phyloP scores from a whole-genome alignment of 2,329 filamentous ascomycete genomes.

The Hymenoscyphus linearis region DNA sequence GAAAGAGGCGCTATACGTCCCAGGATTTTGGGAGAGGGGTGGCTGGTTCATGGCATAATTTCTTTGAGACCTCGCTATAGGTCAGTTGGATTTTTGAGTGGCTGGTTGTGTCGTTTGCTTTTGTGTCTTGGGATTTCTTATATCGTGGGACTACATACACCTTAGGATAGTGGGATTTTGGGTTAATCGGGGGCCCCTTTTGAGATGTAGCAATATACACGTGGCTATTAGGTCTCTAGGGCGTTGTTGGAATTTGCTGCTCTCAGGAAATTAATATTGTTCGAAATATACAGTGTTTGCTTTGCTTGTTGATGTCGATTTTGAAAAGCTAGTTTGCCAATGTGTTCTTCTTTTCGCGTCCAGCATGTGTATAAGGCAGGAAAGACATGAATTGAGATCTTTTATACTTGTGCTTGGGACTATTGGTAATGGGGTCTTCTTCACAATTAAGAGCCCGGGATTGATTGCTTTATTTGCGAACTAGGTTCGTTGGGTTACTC shows the following conservation, averaged over 20 bases:
- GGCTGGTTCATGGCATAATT: conserved; percentile 25
- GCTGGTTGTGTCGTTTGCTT: neutral
- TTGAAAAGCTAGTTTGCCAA: neutral
- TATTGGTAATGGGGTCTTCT: too few species aligned
- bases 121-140: neutral
- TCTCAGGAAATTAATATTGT: neutral
- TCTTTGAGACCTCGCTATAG: neutral
- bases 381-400: too few species aligned
- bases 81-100: neutral
- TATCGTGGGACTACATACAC: neutral
- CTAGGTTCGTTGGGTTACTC: neutral
- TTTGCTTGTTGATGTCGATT: neutral
- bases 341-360: neutral
- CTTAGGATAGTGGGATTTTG: too few species aligned
- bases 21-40: conserved; percentile 20
- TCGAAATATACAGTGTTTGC: neutral
- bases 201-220: neutral
- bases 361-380: too few species aligned
- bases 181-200: neutral
- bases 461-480: neutral
- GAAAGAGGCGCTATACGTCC: conserved; percentile 14
- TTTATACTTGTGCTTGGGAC: too few species aligned
- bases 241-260: neutral
- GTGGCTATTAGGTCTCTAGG: too few species aligned
- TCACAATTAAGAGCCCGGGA: too few species aligned